These are phyloP conservation scores for Ramalina peruviana DNA, from an alignment of 495 filamentous ascomycete genomes.

Conservation along the genomic window DNA sequence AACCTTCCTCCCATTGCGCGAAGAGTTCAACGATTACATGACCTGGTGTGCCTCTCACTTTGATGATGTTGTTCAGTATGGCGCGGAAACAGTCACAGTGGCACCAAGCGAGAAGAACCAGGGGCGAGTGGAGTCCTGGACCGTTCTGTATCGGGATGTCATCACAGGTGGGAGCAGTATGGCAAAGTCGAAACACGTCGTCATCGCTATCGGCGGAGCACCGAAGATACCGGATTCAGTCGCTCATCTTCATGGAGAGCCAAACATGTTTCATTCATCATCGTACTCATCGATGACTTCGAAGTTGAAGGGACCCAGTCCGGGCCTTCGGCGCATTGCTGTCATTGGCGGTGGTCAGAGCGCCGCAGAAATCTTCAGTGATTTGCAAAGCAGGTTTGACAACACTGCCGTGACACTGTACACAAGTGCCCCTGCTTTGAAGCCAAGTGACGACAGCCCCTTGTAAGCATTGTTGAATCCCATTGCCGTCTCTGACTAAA, in stretches of 20 bases:
- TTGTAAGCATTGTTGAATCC: slow-evolving; percentile 50
- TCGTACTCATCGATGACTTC: slow-evolving; percentile 56
- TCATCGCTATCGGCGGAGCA: slow-evolving; percentile 73
- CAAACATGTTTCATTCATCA: slow-evolving; percentile 77
- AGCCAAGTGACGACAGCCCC: slow-evolving; percentile 86
- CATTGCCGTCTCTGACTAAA: not conserved
- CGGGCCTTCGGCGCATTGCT: slow-evolving; percentile 41
- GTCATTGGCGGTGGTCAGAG: slow-evolving; percentile 84
- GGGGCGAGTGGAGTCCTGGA: slow-evolving; percentile 36
- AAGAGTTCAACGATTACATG: slow-evolving; percentile 93
- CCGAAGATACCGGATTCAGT: slow-evolving; percentile 60
- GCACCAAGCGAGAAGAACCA: slow-evolving; percentile 28
- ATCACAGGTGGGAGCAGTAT: slow-evolving; percentile 36
- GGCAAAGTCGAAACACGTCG: slow-evolving; percentile 60
- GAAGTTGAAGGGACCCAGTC: slow-evolving; percentile 33
- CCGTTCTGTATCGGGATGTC: slow-evolving; percentile 38
- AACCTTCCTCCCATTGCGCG: slow-evolving; percentile 73
- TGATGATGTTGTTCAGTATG: slow-evolving; percentile 61
- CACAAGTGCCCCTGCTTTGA: slow-evolving; percentile 65
- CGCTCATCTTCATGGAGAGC: slow-evolving; percentile 34
- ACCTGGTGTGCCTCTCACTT: slow-evolving; percentile 81
- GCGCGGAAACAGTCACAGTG: slow-evolving; percentile 58
- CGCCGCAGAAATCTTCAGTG: slow-evolving; percentile 88
- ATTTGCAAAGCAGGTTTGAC: slow-evolving; percentile 69
- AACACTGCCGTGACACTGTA: slow-evolving; percentile 63